These are phyloP conservation scores for Pythium pectinolyticum DNA, from an alignment of 352 stramenopile genomes.

Conservation along the genomic window DNA sequence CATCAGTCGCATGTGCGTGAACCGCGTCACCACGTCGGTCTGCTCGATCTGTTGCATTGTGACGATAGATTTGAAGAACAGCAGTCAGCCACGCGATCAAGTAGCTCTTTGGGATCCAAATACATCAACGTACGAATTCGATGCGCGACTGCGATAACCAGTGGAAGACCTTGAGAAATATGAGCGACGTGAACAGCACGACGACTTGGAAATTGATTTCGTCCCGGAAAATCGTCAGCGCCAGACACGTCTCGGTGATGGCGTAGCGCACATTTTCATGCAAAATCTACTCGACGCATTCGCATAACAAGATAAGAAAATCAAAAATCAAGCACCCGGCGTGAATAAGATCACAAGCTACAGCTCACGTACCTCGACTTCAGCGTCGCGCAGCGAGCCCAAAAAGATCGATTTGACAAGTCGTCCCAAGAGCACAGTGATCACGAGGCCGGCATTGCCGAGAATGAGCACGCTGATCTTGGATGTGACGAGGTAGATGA, in stretches of 20 bases:
- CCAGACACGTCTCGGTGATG: constrained; percentile 98
- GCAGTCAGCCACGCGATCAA: background rate
- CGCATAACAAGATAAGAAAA: background rate
- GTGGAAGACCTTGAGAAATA: constrained; percentile 96
- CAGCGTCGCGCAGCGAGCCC: constrained; percentile 70
- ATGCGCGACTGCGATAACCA: constrained; percentile 90
- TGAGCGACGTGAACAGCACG: constrained; percentile 93
- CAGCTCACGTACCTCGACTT: constrained; percentile 77
- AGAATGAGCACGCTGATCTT: constrained; percentile 96
- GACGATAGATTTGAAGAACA: background rate
- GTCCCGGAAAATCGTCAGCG: constrained; percentile 98
- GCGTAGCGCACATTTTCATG: constrained; percentile 97
- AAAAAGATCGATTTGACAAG: constrained; percentile 89
- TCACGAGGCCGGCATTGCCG: constrained; percentile 93
- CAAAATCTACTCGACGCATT: constrained; percentile 89
- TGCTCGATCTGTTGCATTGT: constrained; percentile 76
- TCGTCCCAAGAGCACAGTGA: constrained; percentile 79
- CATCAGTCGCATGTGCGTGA: constrained; percentile 87
- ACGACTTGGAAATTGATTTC: constrained; percentile 96
- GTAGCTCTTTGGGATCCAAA: constrained; percentile 3
- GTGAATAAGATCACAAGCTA: too few species aligned
- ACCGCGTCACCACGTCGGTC: constrained; percentile 72
- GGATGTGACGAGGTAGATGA: constrained; percentile 96
- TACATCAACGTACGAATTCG: constrained; percentile 60
- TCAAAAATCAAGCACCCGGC: too few species aligned